These are phyloP conservation scores for Populus hybrid DNA, from an alignment of 441 rosid genomes.

Conservation along the genomic window DNA sequence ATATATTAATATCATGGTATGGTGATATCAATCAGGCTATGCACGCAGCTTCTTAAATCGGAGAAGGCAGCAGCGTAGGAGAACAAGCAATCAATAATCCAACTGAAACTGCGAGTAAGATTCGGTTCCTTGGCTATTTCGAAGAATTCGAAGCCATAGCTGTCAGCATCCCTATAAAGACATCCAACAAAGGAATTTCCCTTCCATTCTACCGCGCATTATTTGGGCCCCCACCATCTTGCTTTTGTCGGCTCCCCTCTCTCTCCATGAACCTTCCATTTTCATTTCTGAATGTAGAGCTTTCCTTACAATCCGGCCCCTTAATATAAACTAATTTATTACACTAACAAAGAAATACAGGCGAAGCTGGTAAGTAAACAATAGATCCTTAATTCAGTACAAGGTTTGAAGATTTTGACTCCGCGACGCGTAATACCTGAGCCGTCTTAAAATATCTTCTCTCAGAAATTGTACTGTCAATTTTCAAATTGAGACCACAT, in stretches of 20 bases:
- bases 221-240: constrained; percentile 40
- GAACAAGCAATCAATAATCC: neutral
- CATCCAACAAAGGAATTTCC: constrained; percentile 21
- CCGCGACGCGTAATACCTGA: neutral
- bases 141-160: constrained; percentile 12
- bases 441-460: neutral
- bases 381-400: neutral
- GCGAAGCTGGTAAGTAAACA: neutral
- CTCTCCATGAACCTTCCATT: constrained; percentile 20
- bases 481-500: too few relatives aligned
- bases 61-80: neutral
- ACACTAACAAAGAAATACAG: neutral
- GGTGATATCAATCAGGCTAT: too few relatives aligned
- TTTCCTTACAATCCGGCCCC: neutral
- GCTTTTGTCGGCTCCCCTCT: constrained; percentile 47
- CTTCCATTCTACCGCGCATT: constrained; percentile 33
- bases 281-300: neutral
- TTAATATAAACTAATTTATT: neutral
- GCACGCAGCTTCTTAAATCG: too few relatives aligned
- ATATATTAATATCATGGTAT: too few relatives aligned
- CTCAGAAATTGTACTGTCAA: neutral
- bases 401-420: neutral
- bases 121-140: constrained; percentile 21
- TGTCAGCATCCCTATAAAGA: constrained; percentile 27
- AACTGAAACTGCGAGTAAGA: constrained; percentile 16